Conservation (phyloP, 148 eudicot genomes). For the Bassia scoparia region DNA sequence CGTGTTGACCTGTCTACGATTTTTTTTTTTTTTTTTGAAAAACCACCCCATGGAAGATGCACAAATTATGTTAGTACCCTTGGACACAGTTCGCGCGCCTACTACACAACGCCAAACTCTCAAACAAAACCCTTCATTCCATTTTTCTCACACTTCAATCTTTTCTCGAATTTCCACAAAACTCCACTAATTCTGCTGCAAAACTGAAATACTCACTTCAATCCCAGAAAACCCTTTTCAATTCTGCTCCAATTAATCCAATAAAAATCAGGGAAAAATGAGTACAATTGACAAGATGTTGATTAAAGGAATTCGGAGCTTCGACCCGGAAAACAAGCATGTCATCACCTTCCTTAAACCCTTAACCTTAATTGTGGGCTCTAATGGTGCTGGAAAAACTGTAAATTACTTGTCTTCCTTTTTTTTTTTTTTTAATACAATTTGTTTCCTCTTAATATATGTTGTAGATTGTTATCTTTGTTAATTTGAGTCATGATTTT, state of each 20-base stretch:
- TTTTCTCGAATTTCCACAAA: neutral
- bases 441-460: neutral
- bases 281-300: slow-evolving; percentile 97
- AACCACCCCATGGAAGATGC: too few species aligned
- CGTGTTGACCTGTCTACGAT: too few species aligned
- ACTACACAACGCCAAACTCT: too few species aligned
- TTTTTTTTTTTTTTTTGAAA: too few species aligned
- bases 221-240: neutral
- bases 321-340: slow-evolving; percentile 87
- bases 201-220: neutral
- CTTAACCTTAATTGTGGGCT: slow-evolving; percentile 88
- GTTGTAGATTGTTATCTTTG: neutral
- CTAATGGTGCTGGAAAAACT: slow-evolving; percentile 97
- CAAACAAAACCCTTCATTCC: slow-evolving; percentile 4
- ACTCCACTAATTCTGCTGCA: neutral
- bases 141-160: neutral
- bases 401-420: slow-evolving; percentile 28
- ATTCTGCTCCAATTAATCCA: neutral
- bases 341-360: slow-evolving; percentile 93
- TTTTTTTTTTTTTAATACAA: neutral
- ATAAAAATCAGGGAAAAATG: slow-evolving; percentile 34
- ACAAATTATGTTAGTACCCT: too few species aligned
- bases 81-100: too few species aligned
- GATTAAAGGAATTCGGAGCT: slow-evolving; percentile 93
- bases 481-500: neutral